These are phyloP conservation scores for Sporobolomyces roseus DNA, from an alignment of 768 basidiomycete species.

Conservation along the genomic window DNA sequence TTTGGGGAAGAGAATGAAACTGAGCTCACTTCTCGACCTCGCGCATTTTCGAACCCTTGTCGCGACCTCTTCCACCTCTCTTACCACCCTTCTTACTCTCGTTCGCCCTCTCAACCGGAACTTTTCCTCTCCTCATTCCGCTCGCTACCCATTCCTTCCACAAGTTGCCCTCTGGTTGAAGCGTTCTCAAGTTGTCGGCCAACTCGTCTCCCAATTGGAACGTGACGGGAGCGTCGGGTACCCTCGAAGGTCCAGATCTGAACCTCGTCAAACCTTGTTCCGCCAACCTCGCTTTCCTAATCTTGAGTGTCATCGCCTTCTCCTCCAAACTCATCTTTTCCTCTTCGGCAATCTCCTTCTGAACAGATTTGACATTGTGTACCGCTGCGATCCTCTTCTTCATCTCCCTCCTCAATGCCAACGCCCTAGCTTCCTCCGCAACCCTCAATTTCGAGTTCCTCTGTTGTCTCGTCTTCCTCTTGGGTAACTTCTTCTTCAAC, in stretches of 20 bases:
- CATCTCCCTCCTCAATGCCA: conserved; percentile 29
- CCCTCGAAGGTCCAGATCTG: conserved; percentile 40
- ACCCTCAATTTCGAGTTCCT: conserved; percentile 34
- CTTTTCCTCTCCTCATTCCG: conserved; percentile 40
- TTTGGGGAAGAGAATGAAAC: background rate
- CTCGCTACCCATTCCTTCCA: conserved; percentile 45
- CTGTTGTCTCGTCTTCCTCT: conserved; percentile 41
- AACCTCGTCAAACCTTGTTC: conserved; percentile 41
- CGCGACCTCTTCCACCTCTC: conserved; percentile 36
- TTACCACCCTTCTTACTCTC: conserved; percentile 40
- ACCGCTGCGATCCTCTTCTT: conserved; percentile 40
- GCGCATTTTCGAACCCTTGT: conserved; percentile 35
- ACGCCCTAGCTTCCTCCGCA: conserved; percentile 17
- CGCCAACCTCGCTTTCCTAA: conserved; percentile 30
- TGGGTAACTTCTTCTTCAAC: conserved; percentile 27
- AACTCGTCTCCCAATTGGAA: conserved; percentile 45
- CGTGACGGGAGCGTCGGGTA: conserved; percentile 39
- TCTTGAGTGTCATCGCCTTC: conserved; percentile 36
- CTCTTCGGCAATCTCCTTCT: conserved; percentile 48
- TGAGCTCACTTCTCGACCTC: conserved; percentile 33
- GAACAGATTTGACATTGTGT: conserved; percentile 47
- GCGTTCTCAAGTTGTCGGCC: conserved; percentile 42
- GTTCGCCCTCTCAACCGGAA: conserved; percentile 39
- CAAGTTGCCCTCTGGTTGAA: conserved; percentile 44
- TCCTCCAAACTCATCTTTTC: conserved; percentile 36